Evolutionary conservation across 768 basidiomycete genomes (phyloP).

Genomic region (Boletus sp.): DNA sequence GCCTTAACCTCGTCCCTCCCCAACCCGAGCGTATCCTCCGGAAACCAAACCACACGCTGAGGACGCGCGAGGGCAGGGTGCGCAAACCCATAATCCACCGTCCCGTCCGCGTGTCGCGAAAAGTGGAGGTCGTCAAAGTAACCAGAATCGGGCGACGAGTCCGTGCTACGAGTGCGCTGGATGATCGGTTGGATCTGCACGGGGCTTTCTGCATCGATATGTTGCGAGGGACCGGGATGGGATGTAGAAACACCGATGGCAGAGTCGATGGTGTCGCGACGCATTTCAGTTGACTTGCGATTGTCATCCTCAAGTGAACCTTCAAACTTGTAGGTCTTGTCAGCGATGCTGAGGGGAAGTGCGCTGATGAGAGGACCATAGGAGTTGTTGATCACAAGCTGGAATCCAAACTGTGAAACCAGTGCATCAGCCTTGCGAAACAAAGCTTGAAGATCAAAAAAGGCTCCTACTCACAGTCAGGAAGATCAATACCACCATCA

Average conservation of each 20-base stretch:
- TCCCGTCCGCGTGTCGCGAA: conserved; percentile 25
- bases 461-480: conserved; percentile 58
- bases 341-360: conserved; percentile 77
- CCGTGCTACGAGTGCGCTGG: neutral
- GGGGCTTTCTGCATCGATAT: neutral
- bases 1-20: conserved; percentile 57
- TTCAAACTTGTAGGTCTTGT: conserved; percentile 49
- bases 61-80: conserved; percentile 79
- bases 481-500: conserved; percentile 83
- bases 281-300: conserved; percentile 15
- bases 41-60: conserved; percentile 83
- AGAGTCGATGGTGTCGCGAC: conserved; percentile 12
- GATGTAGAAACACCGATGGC: conserved; percentile 5
- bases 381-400: conserved; percentile 70
- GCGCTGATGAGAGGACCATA: conserved; percentile 73
- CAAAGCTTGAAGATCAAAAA: neutral
- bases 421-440: neutral
- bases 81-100: conserved; percentile 65
- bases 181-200: neutral
- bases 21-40: conserved; percentile 56
- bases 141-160: conserved; percentile 1
- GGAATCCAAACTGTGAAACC: conserved; percentile 51
- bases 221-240: neutral
- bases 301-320: neutral
- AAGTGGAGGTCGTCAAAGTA: conserved; percentile 21